These are phyloP conservation scores for Pseudohalonectria lignicola DNA, from an alignment of 2,329 filamentous ascomycete species.

Conservation along the genomic window DNA sequence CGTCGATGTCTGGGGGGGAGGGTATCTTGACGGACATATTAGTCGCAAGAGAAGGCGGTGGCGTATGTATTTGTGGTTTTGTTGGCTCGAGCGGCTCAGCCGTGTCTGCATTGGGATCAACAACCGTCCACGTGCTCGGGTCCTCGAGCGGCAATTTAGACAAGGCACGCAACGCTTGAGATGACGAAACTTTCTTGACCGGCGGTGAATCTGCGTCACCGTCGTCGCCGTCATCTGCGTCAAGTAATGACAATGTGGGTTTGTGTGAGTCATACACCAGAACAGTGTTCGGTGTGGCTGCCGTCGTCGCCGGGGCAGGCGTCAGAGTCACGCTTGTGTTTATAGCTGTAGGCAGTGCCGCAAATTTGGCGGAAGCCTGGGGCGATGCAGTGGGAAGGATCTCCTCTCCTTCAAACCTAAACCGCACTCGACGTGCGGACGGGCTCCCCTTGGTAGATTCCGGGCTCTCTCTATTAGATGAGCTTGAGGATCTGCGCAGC, in stretches of 20 bases:
- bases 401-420: conserved; percentile 48
- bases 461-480: conserved; percentile 10
- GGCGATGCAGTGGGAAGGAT: conserved; percentile 50
- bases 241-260: conserved; percentile 11
- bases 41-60: neutral
- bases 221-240: conserved; percentile 19
- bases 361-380: conserved; percentile 14
- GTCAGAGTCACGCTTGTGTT: conserved; percentile 4
- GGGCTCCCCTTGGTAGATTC: too few relatives aligned
- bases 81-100: neutral
- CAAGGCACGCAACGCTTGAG: conserved; percentile 22
- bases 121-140: conserved; percentile 20
- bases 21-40: neutral
- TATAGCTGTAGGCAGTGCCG: conserved; percentile 12
- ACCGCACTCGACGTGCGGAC: conserved; percentile 53
- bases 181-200: conserved; percentile 23
- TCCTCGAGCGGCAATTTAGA: conserved; percentile 23
- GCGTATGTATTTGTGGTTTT: neutral
- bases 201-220: conserved; percentile 20
- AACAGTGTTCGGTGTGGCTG: neutral
- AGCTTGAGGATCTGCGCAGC: conserved; percentile 43
- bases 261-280: conserved; percentile 12
- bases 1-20: neutral
- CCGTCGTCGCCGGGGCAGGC: conserved; percentile 6
- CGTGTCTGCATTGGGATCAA: conserved; percentile 13